Percentiles rank a stretch among this genome's conserved stretches.
phyloP scores from a whole-genome alignment of 176 grass and related monocot species.

The Luzula sylvatica region DNA sequence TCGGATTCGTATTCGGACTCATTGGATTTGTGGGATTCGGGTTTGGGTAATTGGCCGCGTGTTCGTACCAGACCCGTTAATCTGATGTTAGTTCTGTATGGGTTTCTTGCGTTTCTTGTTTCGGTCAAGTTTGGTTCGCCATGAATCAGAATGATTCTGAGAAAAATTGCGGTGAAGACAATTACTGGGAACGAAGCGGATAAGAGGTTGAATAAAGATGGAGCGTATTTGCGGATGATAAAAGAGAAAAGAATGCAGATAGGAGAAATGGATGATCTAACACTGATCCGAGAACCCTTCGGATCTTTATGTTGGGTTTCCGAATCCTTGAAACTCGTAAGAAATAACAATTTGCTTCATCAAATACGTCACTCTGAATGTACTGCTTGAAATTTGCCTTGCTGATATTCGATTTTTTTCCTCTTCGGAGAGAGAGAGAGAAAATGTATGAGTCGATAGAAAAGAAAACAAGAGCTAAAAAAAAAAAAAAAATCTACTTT shows the following conservation, averaged over 20 bases:
- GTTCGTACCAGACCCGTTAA: neutral
- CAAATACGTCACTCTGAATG: no score
- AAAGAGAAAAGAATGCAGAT: conserved; percentile 7
- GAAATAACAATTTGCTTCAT: neutral
- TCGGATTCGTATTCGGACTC: conserved; percentile 13
- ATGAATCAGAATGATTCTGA: conserved; percentile 20
- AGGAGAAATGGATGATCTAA: conserved; percentile 23
- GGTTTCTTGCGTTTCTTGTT: conserved; percentile 1
- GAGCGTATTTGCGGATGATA: conserved; percentile 18
- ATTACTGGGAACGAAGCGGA: conserved; percentile 11
- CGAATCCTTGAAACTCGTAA: conserved; percentile 3
- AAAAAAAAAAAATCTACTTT: no score
- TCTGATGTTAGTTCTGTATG: neutral
- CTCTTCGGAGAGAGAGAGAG: no score
- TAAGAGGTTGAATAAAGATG: conserved; percentile 14
- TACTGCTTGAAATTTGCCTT: no score
- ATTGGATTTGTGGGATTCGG: neutral
- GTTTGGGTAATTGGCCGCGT: neutral
- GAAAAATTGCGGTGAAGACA: conserved; percentile 25
- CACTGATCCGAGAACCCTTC: conserved; percentile 1
- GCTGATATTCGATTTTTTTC: no score
- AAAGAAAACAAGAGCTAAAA: no score
- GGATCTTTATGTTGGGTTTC: conserved; percentile 14
- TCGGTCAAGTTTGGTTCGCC: conserved; percentile 25
- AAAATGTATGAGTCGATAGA: no score